phyloP scores from a whole-genome alignment of 2,329 filamentous ascomycete genomes.

The Pyrenochaeta sp. region DNA sequence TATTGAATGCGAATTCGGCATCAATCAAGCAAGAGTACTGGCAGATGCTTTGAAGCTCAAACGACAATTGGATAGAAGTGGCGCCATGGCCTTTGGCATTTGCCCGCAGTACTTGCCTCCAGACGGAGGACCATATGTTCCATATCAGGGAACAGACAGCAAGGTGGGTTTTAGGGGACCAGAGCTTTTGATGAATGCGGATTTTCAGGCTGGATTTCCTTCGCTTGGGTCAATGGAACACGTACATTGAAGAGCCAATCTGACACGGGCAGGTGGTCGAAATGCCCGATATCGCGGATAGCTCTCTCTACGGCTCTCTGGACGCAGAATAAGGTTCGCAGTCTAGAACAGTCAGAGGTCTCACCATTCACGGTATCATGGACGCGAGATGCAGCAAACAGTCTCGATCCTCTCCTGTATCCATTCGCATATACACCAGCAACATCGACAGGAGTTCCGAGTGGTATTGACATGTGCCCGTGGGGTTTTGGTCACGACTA shows the following conservation, averaged over 20 bases:
- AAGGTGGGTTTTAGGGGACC: constrained; percentile 6
- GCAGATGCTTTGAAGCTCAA: constrained; percentile 32
- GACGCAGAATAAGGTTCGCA: not conserved
- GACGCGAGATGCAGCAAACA: not conserved
- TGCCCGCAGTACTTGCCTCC: constrained; percentile 25
- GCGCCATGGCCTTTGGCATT: constrained; percentile 8
- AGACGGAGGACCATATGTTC: constrained; percentile 10
- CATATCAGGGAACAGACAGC: constrained; percentile 1
- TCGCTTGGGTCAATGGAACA: not conserved
- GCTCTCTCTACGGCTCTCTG: not conserved
- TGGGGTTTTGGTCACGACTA: too few relatives aligned
- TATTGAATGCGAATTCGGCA: constrained; percentile 61
- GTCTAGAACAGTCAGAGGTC: too few relatives aligned
- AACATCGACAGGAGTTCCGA: too few relatives aligned
- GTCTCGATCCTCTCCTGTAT: too few relatives aligned
- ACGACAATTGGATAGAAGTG: constrained; percentile 17
- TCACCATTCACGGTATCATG: not conserved
- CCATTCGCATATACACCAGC: too few relatives aligned
- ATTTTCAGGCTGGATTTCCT: constrained; percentile 2
- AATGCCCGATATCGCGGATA: not conserved
- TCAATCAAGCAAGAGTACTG: constrained; percentile 45
- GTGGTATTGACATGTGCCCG: too few relatives aligned
- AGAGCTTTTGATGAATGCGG: constrained; percentile 4
- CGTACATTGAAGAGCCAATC: not conserved
- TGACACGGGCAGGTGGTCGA: not conserved